Evolutionary conservation across 768 basidiomycete genomes (phyloP).

Genomic region (Cystofilobasidium bisporidii): DNA sequence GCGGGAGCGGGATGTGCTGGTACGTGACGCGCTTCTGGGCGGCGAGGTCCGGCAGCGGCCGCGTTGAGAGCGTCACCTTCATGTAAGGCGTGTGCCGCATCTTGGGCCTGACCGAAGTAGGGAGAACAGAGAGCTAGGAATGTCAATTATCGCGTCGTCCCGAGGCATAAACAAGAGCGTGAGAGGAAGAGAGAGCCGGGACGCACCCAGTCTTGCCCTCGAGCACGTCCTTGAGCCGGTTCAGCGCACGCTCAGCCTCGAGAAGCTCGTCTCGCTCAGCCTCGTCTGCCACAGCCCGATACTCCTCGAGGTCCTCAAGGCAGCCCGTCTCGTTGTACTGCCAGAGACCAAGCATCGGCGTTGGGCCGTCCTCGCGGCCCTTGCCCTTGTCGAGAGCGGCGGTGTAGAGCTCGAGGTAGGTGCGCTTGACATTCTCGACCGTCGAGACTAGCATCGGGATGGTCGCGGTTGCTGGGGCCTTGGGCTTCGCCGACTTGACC

Average conservation of each 20-base stretch:
- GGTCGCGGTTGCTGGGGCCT: neutral
- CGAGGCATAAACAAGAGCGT: no score
- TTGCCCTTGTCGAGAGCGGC: neutral
- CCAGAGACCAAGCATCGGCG: constrained; percentile 2
- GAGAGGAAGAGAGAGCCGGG: neutral
- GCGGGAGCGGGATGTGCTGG: neutral
- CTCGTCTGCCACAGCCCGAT: neutral
- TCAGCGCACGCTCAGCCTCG: constrained; percentile 14
- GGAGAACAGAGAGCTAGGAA: neutral
- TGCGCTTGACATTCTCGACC: constrained; percentile 21
- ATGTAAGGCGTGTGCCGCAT: constrained; percentile 25
- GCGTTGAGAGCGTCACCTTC: constrained; percentile 23
- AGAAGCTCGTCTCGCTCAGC: neutral
- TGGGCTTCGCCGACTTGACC: neutral
- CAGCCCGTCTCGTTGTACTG: constrained; percentile 22
- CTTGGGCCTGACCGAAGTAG: constrained; percentile 1
- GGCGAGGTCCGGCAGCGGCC: constrained; percentile 4
- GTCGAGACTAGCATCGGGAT: constrained; percentile 21
- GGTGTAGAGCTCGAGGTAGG: constrained; percentile 10
- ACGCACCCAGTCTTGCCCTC: neutral
- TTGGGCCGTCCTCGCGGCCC: neutral
- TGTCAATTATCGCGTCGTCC: no score
- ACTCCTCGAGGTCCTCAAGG: neutral
- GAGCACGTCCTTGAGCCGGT: constrained; percentile 17
- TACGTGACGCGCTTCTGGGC: constrained; percentile 6